Base-by-base conservation (phyloP, 306 rosid genomes). In the Trifolium dubium region DNA sequence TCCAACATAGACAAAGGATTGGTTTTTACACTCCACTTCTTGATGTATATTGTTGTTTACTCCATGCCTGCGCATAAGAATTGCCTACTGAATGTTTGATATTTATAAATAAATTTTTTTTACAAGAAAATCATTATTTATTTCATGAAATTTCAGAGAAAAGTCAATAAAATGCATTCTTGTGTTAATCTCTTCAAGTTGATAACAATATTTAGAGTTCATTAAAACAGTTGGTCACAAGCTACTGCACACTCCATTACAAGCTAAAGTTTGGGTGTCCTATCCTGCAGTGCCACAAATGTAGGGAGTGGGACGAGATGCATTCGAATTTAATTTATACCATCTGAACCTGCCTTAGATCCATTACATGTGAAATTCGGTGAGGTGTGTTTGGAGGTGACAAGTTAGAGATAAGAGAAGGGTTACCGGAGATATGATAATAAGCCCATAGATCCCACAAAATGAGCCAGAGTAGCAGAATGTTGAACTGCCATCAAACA, bases 1-100 rank as follows among this genome's bases (percentile, higher is more conserved):
- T 81, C 94, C 97, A 79, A 93, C 96, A 79, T 86, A 91, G 59
- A 91, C 97, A 69, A 83, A 71, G 5, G 98, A 93, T 71, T 93
- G 94, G 61, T 85, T 88, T 77, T 69, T 64, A 73, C 2, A 71
- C 65, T 87, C 92, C 68, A 73, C 86, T 80, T 85, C 92, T 76
- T 80, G 82, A 77, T 83, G 82, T 71, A 83, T 67, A 67, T 77
- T 67, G 46, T 61, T 68, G 56, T 37, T 43, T 68, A 89, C 90
- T 80, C 97, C 98, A 61, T 88, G 83, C 89, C 97, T 93, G 88
- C 79, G 74, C 47, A 81, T 49, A 75, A 13, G 43, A 79, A 59
- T 51, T 46, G 55, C 49, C 32, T 8, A 65, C 50, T 47, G 55
- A 61, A 51, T 73, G 43, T 68, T 51, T 44, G 66, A 80, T 71